Percentiles rank a stretch among this genome's conserved stretches.
Evolutionary conservation across 2,329 filamentous ascomycete genomes (phyloP).

Genomic region (Talaromyces sp.): DNA sequence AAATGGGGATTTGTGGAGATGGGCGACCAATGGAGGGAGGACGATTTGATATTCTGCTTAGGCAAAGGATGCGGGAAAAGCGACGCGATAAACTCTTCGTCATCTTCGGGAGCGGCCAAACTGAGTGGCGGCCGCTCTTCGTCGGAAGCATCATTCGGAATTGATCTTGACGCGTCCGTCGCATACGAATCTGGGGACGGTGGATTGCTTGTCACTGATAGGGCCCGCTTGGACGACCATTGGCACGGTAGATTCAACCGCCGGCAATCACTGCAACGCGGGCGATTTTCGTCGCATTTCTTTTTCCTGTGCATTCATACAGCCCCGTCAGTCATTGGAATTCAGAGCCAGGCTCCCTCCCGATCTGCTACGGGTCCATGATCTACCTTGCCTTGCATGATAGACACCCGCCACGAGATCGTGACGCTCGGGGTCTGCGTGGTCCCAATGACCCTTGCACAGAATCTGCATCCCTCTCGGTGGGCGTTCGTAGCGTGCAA

Average conservation of each 20-base stretch:
- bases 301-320: slow-evolving; percentile 21
- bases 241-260: slow-evolving; percentile 28
- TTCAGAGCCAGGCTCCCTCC: neutral
- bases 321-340: neutral
- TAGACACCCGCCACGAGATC: slow-evolving; percentile 30
- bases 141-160: slow-evolving; percentile 13
- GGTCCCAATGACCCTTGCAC: neutral
- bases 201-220: neutral
- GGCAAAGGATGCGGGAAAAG: slow-evolving; percentile 19
- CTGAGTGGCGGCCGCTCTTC: slow-evolving; percentile 7
- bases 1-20: slow-evolving; percentile 25
- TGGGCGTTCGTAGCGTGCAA: slow-evolving; percentile 23
- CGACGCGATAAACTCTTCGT: slow-evolving; percentile 22
- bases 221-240: slow-evolving; percentile 13
- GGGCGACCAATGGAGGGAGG: slow-evolving; percentile 12
- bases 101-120: slow-evolving; percentile 14
- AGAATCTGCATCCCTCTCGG: neutral
- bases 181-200: slow-evolving; percentile 2
- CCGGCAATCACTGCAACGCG: slow-evolving; percentile 30
- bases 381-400: slow-evolving; percentile 30
- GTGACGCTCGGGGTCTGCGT: slow-evolving; percentile 26
- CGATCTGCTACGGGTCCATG: slow-evolving; percentile 8
- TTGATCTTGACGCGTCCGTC: neutral
- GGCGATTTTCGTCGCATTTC: slow-evolving; percentile 27
- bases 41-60: slow-evolving; percentile 1